These are phyloP conservation scores for Wallacemonas sp. DNA, from an alignment of 208 protist genomes.

Conservation along the genomic window DNA sequence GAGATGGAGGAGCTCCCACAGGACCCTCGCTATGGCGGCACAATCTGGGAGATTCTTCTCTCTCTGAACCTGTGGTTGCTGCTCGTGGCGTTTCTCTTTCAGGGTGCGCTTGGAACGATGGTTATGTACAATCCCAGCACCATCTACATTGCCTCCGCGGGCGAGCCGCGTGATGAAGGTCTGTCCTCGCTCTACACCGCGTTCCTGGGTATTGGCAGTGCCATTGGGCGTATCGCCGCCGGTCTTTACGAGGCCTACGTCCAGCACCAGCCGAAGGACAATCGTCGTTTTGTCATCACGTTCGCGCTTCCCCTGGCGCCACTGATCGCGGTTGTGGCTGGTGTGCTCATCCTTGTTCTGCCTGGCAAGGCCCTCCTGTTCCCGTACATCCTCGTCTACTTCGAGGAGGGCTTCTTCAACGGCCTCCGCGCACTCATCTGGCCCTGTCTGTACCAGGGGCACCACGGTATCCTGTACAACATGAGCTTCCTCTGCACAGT, in stretches of 20 bases:
- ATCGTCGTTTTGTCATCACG: slow-evolving; percentile 53
- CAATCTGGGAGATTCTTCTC: slow-evolving; percentile 39
- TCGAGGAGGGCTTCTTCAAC: slow-evolving; percentile 65
- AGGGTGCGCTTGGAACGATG: slow-evolving; percentile 53
- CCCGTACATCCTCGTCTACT: slow-evolving; percentile 70
- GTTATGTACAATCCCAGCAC: slow-evolving; percentile 68
- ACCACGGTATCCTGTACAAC: slow-evolving; percentile 65
- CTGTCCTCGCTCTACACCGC: slow-evolving; percentile 64
- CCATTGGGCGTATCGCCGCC: slow-evolving; percentile 51
- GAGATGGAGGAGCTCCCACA: slow-evolving; percentile 35
- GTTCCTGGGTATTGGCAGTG: slow-evolving; percentile 62
- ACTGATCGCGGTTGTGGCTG: slow-evolving; percentile 49
- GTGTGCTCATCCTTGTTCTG: slow-evolving; percentile 60
- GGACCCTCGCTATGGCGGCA: slow-evolving; percentile 57
- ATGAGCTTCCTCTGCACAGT: slow-evolving; percentile 59
- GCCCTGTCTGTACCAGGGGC: slow-evolving; percentile 44
- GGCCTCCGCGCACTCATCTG: slow-evolving; percentile 62
- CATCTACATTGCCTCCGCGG: slow-evolving; percentile 62
- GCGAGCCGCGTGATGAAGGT: slow-evolving; percentile 29
- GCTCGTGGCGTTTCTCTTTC: slow-evolving; percentile 49
- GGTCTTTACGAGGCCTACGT: slow-evolving; percentile 69
- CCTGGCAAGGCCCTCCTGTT: slow-evolving; percentile 56
- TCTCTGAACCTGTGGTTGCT: slow-evolving; percentile 53
- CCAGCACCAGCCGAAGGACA: slow-evolving; percentile 48
- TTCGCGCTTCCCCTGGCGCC: slow-evolving; percentile 43